A percentile compares a stretch with the other conserved stretches of the same genome.
Evolutionary conservation across 1,139 yeast genomes (phyloP).

Genomic region (Geotrichum restrictum): DNA sequence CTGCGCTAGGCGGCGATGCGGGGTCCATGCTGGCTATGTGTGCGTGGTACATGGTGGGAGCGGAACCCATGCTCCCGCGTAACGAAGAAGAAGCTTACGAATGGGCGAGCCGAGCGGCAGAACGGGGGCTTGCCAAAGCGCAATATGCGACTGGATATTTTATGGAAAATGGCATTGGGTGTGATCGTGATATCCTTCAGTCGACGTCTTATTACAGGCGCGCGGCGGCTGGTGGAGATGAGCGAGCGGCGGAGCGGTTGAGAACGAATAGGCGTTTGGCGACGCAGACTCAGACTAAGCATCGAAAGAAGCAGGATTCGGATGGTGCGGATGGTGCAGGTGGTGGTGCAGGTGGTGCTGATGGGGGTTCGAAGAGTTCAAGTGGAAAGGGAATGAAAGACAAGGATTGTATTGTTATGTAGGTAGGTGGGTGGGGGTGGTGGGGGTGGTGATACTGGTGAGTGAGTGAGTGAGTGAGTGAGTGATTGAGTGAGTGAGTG

Average conservation of each 20-base stretch:
- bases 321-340: background rate
- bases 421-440: slow-evolving; percentile 5
- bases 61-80: slow-evolving; percentile 71
- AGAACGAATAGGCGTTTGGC: slow-evolving; percentile 26
- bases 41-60: slow-evolving; percentile 94
- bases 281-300: slow-evolving; percentile 18
- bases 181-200: slow-evolving; percentile 52
- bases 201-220: slow-evolving; percentile 72
- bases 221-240: slow-evolving; percentile 74
- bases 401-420: slow-evolving; percentile 45
- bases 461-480: too few relatives aligned
- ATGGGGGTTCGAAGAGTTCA: too few relatives aligned
- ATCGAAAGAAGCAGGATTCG: slow-evolving; percentile 20
- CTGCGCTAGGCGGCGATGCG: slow-evolving; percentile 84
- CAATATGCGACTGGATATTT: slow-evolving; percentile 85
- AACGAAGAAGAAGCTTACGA: slow-evolving; percentile 87
- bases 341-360: background rate
- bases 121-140: slow-evolving; percentile 69
- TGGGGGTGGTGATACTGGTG: too few relatives aligned
- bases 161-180: slow-evolving; percentile 83
- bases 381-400: slow-evolving; percentile 32
- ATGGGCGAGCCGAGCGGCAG: slow-evolving; percentile 90
- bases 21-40: slow-evolving; percentile 89
- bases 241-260: slow-evolving; percentile 49
- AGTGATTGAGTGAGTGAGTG: too few relatives aligned